Base-by-base conservation (phyloP, 1,139 yeast species). In the Nakaseomyces bracarensis region DNA sequence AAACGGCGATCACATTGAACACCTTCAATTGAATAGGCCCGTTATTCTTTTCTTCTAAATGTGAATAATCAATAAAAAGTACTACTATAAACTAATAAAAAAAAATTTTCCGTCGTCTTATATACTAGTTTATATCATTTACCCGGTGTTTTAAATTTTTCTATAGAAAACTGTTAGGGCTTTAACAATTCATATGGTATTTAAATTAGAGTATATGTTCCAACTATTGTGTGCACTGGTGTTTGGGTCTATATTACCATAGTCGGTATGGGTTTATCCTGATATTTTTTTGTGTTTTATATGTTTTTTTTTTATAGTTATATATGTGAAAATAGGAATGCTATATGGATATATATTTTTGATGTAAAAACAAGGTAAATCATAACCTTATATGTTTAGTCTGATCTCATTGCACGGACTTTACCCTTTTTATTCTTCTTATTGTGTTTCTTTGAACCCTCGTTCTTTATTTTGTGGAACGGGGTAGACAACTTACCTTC, bases 401-500 rank as follows among this genome's bases (percentile, higher is more conserved):
- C 34, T 2, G 34, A 7, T 16, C 34, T 33, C 10, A 38, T 21
- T 29, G 19, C 23, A 18, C 34, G 35, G 18, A 38, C 36, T n/a
- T 50, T 54, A 44, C 57, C 54, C 42, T 70, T 70, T 65, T 81
- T 83, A 63, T 79, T 83, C 55, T 79, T 79, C 65, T 79, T 81
- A 68, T 87, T 86, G 58, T 78, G 75, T 64, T 84, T 85, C 71
- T 85, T 86, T 23, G 67, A 67, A 16, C 54, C 64, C 3, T 55
- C 58, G 9, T 50, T 57, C 8, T 50, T 52, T 41, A 64, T 69
- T 55, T 72, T 71, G 60, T 87, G 95, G 72, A 85, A 85, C 8
- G 96, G 95, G 20, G 74, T 68, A 34, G 70, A 69, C 45, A 81
- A 58, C 46, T 73, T 75, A 3, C 94, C 95, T 49, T 72, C 71